Evolutionary conservation across 108 stramenopile species (phyloP).

Genomic region (Parietichytrium sp.): DNA sequence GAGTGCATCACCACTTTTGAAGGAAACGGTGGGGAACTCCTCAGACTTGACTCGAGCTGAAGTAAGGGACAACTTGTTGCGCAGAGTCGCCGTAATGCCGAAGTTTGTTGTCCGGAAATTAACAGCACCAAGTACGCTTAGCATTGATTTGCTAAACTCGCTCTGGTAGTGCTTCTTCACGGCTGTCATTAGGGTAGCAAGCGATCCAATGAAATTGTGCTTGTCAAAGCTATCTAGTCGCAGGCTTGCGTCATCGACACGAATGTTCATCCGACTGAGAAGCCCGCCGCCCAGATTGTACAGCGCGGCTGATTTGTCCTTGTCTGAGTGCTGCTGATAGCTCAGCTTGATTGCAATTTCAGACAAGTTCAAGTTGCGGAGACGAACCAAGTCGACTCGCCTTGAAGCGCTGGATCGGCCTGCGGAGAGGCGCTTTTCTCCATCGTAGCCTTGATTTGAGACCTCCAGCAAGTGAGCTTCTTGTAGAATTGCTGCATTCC

Average conservation of each 20-base stretch:
- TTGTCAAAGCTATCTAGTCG: not conserved
- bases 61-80: constrained; percentile 21
- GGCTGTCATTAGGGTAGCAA: not conserved
- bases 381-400: not conserved
- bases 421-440: too few species aligned
- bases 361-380: not conserved
- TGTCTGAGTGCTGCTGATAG: constrained; percentile 26
- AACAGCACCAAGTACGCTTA: not conserved
- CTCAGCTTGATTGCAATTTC: not conserved
- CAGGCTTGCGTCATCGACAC: constrained; percentile 24
- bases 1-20: not conserved
- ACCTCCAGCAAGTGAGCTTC: too few species aligned
- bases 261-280: not conserved
- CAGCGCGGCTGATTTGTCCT: not conserved
- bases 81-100: constrained; percentile 9
- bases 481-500: too few species aligned
- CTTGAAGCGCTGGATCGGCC: too few species aligned
- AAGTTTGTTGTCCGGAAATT: constrained; percentile 1
- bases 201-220: constrained; percentile 13
- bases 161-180: not conserved
- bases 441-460: too few species aligned
- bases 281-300: constrained; percentile 14
- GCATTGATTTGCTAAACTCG: not conserved
- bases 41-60: constrained; percentile 17
- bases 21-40: not conserved